Percentiles rank a stretch among this genome's conserved stretches.
Conservation (phyloP, 2,329 filamentous ascomycete genomes). For the Clonostachys chloroleuca region DNA sequence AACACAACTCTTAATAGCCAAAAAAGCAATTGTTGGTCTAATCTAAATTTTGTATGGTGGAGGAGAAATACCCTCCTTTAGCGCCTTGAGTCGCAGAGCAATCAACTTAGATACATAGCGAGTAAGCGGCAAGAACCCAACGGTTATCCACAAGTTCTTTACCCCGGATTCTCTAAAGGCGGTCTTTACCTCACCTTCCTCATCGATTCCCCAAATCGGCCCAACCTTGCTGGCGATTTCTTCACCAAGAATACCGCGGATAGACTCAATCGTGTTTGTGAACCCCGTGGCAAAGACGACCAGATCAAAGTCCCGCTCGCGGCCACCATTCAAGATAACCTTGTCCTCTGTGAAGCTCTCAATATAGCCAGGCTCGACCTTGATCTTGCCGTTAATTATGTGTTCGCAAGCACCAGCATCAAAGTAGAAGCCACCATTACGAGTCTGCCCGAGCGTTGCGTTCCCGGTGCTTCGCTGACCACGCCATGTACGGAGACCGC, state of each 20-base stretch:
- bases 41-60: conserved; percentile 6
- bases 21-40: too few relatives aligned
- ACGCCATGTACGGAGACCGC: conserved; percentile 20
- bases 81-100: conserved; percentile 22
- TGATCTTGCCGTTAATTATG: conserved; percentile 60
- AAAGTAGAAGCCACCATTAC: conserved; percentile 62
- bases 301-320: conserved; percentile 23
- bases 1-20: too few relatives aligned
- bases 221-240: conserved; percentile 38
- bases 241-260: conserved; percentile 42
- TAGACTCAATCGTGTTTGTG: conserved; percentile 46
- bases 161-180: conserved; percentile 24
- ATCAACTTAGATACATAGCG: conserved; percentile 25
- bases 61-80: conserved; percentile 8
- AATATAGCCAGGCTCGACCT: conserved; percentile 30
- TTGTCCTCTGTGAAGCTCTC: conserved; percentile 20
- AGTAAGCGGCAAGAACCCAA: conserved; percentile 23
- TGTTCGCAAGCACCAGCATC: conserved; percentile 61
- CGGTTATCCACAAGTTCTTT: conserved; percentile 27
- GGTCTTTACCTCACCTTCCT: conserved; percentile 36
- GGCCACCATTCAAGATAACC: conserved; percentile 19
- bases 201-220: conserved; percentile 42
- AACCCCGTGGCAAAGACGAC: conserved; percentile 44
- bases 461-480: conserved; percentile 24
- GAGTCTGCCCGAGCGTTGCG: conserved; percentile 16